Conservation (phyloP, 306 rosid genomes). For the Cotoneaster glaucophyllus region DNA sequence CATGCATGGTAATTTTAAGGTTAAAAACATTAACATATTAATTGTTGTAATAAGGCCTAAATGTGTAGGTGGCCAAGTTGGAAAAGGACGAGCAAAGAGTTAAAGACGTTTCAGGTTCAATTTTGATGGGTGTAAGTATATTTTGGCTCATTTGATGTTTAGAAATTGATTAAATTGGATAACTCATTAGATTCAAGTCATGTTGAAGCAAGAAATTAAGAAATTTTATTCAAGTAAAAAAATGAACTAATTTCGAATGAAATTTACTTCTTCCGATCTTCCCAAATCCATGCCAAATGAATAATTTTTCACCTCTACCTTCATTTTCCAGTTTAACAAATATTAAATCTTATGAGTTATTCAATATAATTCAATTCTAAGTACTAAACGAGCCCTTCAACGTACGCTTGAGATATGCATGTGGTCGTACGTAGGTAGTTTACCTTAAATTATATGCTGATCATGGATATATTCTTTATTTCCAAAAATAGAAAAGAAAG, state of each 20-base stretch:
- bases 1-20: neutral
- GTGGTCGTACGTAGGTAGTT: neutral
- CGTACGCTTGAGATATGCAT: neutral
- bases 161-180: neutral
- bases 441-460: neutral
- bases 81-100: neutral
- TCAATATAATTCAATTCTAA: neutral
- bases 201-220: neutral
- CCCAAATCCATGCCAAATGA: neutral
- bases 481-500: neutral
- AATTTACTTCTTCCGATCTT: too few relatives aligned
- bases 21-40: neutral
- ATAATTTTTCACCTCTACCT: neutral
- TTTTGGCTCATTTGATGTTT: too few relatives aligned
- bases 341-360: neutral
- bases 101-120: neutral
- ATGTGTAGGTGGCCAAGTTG: too few relatives aligned
- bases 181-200: too few relatives aligned
- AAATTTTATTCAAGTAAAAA: neutral
- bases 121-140: too few relatives aligned
- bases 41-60: neutral
- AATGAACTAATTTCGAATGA: too few relatives aligned
- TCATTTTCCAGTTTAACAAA: too few relatives aligned
- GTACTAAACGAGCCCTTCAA: neutral
- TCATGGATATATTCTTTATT: neutral